Percentiles rank a stretch among this genome's conserved stretches.
Conservation (phyloP, 345 rosid genomes). For the Conringia planisiliqua region DNA sequence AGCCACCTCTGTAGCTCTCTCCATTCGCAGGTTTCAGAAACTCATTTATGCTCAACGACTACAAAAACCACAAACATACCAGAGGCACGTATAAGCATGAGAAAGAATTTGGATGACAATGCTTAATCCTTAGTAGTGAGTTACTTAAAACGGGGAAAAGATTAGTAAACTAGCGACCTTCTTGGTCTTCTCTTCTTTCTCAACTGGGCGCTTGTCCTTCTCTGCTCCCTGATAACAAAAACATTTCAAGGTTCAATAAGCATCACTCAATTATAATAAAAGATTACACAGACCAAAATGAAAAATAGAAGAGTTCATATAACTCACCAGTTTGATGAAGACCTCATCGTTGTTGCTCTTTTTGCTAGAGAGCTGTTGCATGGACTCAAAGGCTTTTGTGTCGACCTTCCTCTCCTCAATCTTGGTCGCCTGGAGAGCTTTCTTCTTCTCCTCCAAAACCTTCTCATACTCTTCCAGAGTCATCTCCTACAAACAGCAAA, state of each 20-base stretch:
- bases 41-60: slow-evolving; percentile 67
- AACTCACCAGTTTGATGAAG: slow-evolving; percentile 58
- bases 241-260: not conserved
- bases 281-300: not conserved
- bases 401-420: slow-evolving; percentile 69
- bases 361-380: slow-evolving; percentile 73
- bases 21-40: slow-evolving; percentile 74
- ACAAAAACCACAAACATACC: not conserved
- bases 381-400: slow-evolving; percentile 52
- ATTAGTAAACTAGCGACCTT: slow-evolving; percentile 39
- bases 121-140: not conserved
- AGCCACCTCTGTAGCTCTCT: slow-evolving; percentile 46
- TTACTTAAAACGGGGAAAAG: not conserved
- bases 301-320: not conserved
- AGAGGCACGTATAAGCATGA: not conserved
- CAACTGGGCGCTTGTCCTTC: slow-evolving; percentile 58
- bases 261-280: not conserved
- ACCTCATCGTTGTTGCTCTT: slow-evolving; percentile 50
- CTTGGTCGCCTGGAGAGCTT: slow-evolving; percentile 50
- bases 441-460: slow-evolving; percentile 64
- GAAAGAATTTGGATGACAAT: not conserved
- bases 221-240: slow-evolving; percentile 48
- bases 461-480: slow-evolving; percentile 88
- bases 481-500: slow-evolving; percentile 54
- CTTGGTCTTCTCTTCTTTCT: slow-evolving; percentile 62